Evolutionary conservation across 2,329 filamentous ascomycete genomes (phyloP).

Genomic region (Curvularia lunata): DNA sequence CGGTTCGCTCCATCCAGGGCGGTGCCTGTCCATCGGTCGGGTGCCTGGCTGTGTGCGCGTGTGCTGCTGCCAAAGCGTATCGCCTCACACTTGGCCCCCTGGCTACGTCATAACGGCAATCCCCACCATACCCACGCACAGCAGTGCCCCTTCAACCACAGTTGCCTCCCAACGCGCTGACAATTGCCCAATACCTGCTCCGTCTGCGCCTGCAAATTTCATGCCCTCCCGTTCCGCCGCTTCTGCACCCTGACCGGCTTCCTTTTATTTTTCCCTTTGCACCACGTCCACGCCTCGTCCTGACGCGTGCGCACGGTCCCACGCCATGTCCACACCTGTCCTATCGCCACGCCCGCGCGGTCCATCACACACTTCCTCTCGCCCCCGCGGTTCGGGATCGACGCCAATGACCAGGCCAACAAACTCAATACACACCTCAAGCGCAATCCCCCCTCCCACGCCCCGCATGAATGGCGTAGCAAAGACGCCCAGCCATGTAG

Average conservation of each 20-base stretch:
- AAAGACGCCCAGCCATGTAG: conserved; percentile 40
- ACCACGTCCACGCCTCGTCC: conserved; percentile 21
- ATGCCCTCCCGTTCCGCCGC: conserved; percentile 31
- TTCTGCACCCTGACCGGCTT: conserved; percentile 12
- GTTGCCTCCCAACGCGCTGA: neutral
- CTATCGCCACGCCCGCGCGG: conserved; percentile 43
- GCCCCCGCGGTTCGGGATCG: conserved; percentile 32
- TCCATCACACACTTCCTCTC: conserved; percentile 34
- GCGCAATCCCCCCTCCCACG: conserved; percentile 35
- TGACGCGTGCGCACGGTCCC: conserved; percentile 15
- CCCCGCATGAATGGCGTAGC: conserved; percentile 44
- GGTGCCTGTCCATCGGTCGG: conserved; percentile 14
- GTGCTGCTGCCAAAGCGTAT: conserved; percentile 3
- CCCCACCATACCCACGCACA: conserved; percentile 14
- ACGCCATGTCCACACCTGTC: conserved; percentile 46
- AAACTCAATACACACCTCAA: conserved; percentile 33
- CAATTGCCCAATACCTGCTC: neutral
- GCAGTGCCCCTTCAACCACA: neutral
- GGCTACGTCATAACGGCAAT: conserved; percentile 17
- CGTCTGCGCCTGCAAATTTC: conserved; percentile 22
- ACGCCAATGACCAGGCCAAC: conserved; percentile 41
- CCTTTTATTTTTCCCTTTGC: conserved; percentile 1
- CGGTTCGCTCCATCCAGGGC: neutral
- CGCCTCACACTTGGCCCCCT: conserved; percentile 8
- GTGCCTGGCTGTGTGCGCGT: conserved; percentile 2